A percentile compares a stretch with the other conserved stretches of the same genome.
Evolutionary conservation across 371 early-diverging fungal species (phyloP).

Genomic region (Capniomyces stellatus): DNA sequence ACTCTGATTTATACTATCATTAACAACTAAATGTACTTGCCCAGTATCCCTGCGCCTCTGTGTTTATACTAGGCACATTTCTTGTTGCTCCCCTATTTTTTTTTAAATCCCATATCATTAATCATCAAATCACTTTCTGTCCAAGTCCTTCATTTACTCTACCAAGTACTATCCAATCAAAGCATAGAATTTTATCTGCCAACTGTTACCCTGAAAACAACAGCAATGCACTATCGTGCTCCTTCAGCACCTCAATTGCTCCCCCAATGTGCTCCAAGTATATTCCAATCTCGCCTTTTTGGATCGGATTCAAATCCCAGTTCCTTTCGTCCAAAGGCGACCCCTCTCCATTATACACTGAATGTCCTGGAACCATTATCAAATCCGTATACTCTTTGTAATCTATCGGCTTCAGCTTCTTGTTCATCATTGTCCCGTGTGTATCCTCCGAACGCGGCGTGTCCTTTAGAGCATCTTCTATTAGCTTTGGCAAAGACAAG

Average conservation of each 20-base stretch:
- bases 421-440: neutral
- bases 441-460: neutral
- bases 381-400: conserved; percentile 20
- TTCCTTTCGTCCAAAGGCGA: conserved; percentile 16
- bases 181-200: neutral
- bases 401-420: conserved; percentile 2
- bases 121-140: no score
- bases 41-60: conserved; percentile 30
- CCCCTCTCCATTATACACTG: conserved; percentile 21
- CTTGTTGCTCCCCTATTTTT: conserved; percentile 25
- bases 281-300: conserved; percentile 20
- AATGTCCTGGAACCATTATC: conserved; percentile 27
- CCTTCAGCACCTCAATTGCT: conserved; percentile 17
- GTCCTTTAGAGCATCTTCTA: conserved; percentile 5
- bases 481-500: conserved; percentile 8
- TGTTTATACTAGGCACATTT: conserved; percentile 13
- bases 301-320: conserved; percentile 20
- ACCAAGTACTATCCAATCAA: neutral
- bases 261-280: conserved; percentile 23
- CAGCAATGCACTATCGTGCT: conserved; percentile 16
- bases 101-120: no score
- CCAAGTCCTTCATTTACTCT: no score
- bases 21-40: conserved; percentile 1
- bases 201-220: conserved; percentile 12
- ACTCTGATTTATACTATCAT: neutral